Evolutionary conservation across 148 eudicot genomes (phyloP), one percentile per base, ranked within the genome.

Genomic region (Pouteria glomerata): DNA sequence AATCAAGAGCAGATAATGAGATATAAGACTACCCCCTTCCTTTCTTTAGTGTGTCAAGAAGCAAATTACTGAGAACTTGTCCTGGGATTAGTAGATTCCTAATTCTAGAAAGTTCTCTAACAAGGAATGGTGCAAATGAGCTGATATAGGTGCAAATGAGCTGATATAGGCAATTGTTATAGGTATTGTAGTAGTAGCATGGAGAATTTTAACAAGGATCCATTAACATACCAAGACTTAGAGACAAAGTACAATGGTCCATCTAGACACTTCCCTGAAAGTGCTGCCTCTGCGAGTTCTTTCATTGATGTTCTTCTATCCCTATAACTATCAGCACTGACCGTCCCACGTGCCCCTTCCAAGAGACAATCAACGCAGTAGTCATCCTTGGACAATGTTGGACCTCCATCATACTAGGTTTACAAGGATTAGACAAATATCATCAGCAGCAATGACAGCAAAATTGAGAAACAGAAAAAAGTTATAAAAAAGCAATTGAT

Each of bases 231-330:
- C 99, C 99, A 95, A 67, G 89, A 48, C 84, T 75, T 95, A 55
- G 99, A 91, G 59, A 95, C 80, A 73, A 80, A 86, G 76, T 89
- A 95, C 72, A 76, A 77, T 35, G 82, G 80, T 64, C 91, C 97
- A 76, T 89, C 99, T 14, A 68, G 71, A 81, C 74, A 79, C 37
- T 81, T 85, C 76, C 93, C 96, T 2, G 89, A 81, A 79, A 95
- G 87, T 72, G 93, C 89, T 77, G 85, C 86, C 84, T 91, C 99
- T 26, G 97, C 99, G 77, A 86, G 73, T 77, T 88, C 96, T 77
- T 82, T 91, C 93, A 95, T 81, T 52, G 71, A 68, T 56, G 79
- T 78, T 77, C 96, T 86, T 63, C 82, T 80, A 85, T 95, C 99
- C 83, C 88, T 85, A 64, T 89, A 95, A 81, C 82, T 86, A 82